Base-by-base conservation (phyloP, 75 land plant genomes). In the Cryptomeria japonica region DNA sequence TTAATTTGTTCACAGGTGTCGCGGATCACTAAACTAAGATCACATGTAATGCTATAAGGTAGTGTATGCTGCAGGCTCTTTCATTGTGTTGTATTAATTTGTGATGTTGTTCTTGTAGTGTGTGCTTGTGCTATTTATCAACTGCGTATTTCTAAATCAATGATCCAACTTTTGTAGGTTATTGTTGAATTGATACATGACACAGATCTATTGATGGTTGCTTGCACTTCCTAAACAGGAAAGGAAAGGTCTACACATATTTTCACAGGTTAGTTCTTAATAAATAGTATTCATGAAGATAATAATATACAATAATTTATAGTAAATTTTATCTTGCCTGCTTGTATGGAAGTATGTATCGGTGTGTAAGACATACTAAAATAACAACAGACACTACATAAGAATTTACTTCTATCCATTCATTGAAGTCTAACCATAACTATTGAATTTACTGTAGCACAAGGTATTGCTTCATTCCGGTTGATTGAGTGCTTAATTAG, bases 11-110 rank as follows among this genome's bases (percentile, higher is more conserved):
- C 46, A 46, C 84, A 82, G 84, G 47, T 82, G 84, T 13, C 84
- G 84, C 11, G 51, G 84, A 44, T 82, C 84, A 44, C 46, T 82
- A 82, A 82, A 82, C 84, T 82, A 82, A 46, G 51, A 42, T 9
- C 49, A 10, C 51, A 39, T 19, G 3, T 82, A 3, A 82, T 82
- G 49, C 51, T 82, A 10, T 34, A 82, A 44, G 44, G 41, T 18
- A 82, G 14, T 82, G 77, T 75, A 82, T 82, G 84, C 15, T 11
- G 46, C 51, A 28, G 22, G 32, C 3, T 1, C 10, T 38, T 2
- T 38, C 31, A 44, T 46, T 9, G 31, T 11, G 0, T 28, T 44
- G 1, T 42, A 46, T 44, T 11, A 28, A 44, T 25, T 9, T 44
- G 13, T 82, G 28, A 25, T 28, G 7, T 2, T 6, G 11, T 41